phyloP scores from a whole-genome alignment of 1,139 yeast genomes.

The Scheffersomyces stambukii region DNA sequence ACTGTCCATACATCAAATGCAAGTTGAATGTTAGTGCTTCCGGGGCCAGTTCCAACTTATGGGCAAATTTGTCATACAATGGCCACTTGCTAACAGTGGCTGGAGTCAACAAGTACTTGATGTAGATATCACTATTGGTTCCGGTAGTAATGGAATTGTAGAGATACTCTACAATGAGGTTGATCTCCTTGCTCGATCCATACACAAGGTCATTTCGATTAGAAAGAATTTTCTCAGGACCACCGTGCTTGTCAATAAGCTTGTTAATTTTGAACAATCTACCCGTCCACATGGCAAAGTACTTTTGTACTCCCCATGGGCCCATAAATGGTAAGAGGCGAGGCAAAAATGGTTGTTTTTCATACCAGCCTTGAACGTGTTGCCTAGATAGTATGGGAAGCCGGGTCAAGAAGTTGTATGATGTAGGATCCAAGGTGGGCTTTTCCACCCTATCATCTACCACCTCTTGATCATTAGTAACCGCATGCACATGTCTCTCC shows the following conservation, averaged over 20 bases:
- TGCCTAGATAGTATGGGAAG: conserved; percentile 35
- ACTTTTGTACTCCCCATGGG: conserved; percentile 46
- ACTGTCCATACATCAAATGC: conserved; percentile 70
- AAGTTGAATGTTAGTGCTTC: conserved; percentile 33
- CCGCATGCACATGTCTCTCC: conserved; percentile 64
- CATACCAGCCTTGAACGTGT: conserved; percentile 37
- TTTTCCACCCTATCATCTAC: conserved; percentile 11
- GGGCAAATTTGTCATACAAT: conserved; percentile 55
- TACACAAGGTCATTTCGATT: conserved; percentile 29
- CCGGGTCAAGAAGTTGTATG: conserved; percentile 39
- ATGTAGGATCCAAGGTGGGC: conserved; percentile 38
- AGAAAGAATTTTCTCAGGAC: conserved; percentile 21
- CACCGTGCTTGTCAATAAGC: conserved; percentile 32
- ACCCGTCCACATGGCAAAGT: conserved; percentile 44
- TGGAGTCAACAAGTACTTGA: conserved; percentile 63
- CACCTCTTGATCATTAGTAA: conserved; percentile 34
- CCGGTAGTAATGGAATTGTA: conserved; percentile 58
- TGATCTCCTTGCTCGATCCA: conserved; percentile 42
- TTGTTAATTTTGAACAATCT: conserved; percentile 44
- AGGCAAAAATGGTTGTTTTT: conserved; percentile 40
- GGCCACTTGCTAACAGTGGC: conserved; percentile 79
- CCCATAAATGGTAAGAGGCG: conserved; percentile 42
- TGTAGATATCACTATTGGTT: conserved; percentile 63
- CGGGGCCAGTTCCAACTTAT: conserved; percentile 16
- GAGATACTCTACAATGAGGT: conserved; percentile 50